Percentiles rank a stretch among this genome's conserved stretches.
These are phyloP conservation scores for Discostella pseudostelligera DNA, from an alignment of 108 stramenopile genomes.

Conservation along the genomic window DNA sequence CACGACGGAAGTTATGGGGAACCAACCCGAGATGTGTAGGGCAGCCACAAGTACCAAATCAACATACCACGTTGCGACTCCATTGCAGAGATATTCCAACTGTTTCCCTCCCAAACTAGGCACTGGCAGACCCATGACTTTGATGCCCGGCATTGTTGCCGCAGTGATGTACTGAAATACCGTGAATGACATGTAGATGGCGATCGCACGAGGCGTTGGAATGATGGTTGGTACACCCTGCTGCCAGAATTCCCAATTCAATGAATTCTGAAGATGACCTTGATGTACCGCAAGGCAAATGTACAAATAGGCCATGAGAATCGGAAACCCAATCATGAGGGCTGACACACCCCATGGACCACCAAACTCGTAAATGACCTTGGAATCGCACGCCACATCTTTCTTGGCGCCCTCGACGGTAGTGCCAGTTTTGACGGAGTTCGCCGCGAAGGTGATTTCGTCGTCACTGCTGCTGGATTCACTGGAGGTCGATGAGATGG, in stretches of 20 bases:
- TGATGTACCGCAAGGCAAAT: conserved; percentile 33
- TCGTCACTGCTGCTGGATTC: conserved; percentile 8
- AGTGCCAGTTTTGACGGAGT: conserved; percentile 5
- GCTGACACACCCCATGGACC: conserved; percentile 35
- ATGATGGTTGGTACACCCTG: conserved; percentile 20
- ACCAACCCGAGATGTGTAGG: conserved; percentile 37
- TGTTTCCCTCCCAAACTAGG: conserved; percentile 43
- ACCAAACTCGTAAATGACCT: conserved; percentile 46
- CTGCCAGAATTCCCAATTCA: conserved; percentile 26
- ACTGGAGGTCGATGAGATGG: conserved; percentile 19
- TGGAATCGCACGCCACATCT: conserved; percentile 30
- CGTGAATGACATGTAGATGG: conserved; percentile 36
- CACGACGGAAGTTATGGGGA: conserved; percentile 33
- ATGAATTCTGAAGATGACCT: conserved; percentile 31
- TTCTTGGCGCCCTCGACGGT: conserved; percentile 28
- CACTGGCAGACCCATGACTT: conserved; percentile 44
- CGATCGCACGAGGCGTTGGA: conserved; percentile 20
- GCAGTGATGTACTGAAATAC: conserved; percentile 44
- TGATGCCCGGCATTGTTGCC: conserved; percentile 43
- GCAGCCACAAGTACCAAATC: conserved; percentile 26
- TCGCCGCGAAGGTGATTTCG: conserved; percentile 2
- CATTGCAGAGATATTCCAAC: conserved; percentile 51
- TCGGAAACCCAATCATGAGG: conserved; percentile 41
- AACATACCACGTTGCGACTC: conserved; percentile 46
- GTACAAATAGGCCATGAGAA: conserved; percentile 44